A percentile compares a stretch with the other conserved stretches of the same genome.
Conservation (phyloP, 768 basidiomycete species). For the Auriscalpium microsporum region DNA sequence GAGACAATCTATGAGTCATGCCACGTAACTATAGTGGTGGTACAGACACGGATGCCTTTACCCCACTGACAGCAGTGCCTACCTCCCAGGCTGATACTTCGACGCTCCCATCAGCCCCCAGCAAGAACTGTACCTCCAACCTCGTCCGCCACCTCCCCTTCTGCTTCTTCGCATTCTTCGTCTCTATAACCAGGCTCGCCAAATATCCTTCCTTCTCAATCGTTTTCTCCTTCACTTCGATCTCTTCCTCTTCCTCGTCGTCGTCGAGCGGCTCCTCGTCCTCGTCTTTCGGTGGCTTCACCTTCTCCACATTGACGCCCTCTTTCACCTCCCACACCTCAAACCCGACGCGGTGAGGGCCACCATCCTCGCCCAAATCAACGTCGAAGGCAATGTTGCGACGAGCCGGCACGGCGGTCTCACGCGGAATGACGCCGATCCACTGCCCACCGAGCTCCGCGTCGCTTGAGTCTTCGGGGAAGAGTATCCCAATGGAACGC, state of each 20-base stretch:
- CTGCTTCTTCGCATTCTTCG: constrained; percentile 31
- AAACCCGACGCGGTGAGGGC: constrained; percentile 41
- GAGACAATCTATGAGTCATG: too few species aligned
- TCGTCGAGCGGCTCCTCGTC: constrained; percentile 35
- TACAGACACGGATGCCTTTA: constrained; percentile 24
- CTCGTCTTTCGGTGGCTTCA: constrained; percentile 37
- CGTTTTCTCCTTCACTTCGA: constrained; percentile 56
- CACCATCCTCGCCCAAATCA: constrained; percentile 32
- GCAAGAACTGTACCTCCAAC: constrained; percentile 37
- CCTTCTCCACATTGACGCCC: constrained; percentile 53
- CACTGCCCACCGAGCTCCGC: constrained; percentile 49
- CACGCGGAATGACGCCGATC: constrained; percentile 57
- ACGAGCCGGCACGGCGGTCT: constrained; percentile 65
- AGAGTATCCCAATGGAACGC: constrained; percentile 55
- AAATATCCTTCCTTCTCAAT: constrained; percentile 47
- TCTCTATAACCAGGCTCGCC: constrained; percentile 25
- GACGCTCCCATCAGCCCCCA: constrained; percentile 27
- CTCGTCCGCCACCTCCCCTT: constrained; percentile 43
- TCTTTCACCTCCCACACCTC: constrained; percentile 78
- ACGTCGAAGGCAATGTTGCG: constrained; percentile 53
- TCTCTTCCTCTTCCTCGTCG: constrained; percentile 52
- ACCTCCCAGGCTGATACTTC: constrained; percentile 32
- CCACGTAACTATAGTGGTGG: constrained; percentile 5
- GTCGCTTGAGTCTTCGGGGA: constrained; percentile 43
- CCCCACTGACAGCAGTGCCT: constrained; percentile 25